Conservation (phyloP, 78 protist species). For the Isochrysis galbana region DNA sequence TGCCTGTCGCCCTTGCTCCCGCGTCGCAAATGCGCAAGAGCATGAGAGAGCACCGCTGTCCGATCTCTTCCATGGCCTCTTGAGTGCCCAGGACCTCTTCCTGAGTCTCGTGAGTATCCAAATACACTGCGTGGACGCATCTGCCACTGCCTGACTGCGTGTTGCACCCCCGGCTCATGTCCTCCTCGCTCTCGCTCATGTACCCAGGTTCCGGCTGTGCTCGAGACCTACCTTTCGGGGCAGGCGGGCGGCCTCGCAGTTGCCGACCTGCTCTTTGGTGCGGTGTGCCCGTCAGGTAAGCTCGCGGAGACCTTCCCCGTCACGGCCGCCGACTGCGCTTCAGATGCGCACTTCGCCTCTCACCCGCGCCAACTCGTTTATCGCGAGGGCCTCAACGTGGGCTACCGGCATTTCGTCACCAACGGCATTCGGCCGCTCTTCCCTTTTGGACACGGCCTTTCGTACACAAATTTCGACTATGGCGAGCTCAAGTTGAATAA, state of each 20-base stretch:
- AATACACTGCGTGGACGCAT: too few relatives aligned
- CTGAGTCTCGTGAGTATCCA: too few relatives aligned
- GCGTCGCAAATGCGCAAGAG: too few relatives aligned
- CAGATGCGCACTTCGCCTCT: conserved; percentile 3
- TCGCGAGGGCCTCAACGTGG: conserved; percentile 58
- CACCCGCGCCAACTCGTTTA: neutral
- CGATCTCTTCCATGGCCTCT: too few relatives aligned
- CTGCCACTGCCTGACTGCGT: too few relatives aligned
- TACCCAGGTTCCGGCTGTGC: too few relatives aligned
- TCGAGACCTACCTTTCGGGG: conserved; percentile 43
- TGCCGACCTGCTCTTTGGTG: conserved; percentile 55
- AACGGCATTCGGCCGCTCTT: conserved; percentile 40
- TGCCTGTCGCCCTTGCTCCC: neutral
- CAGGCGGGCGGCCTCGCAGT: conserved; percentile 60
- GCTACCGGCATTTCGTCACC: conserved; percentile 57
- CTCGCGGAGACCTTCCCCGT: conserved; percentile 62
- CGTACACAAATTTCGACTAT: neutral
- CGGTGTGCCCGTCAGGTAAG: conserved; percentile 45
- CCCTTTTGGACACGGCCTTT: conserved; percentile 41
- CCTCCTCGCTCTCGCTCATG: too few relatives aligned
- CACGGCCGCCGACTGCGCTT: neutral
- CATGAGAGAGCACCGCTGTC: too few relatives aligned
- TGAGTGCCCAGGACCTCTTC: too few relatives aligned
- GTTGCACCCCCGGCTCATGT: too few relatives aligned
- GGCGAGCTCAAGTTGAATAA: neutral